phyloP scores from a whole-genome alignment of 805 yeast species.

The Myxozyma geophila region DNA sequence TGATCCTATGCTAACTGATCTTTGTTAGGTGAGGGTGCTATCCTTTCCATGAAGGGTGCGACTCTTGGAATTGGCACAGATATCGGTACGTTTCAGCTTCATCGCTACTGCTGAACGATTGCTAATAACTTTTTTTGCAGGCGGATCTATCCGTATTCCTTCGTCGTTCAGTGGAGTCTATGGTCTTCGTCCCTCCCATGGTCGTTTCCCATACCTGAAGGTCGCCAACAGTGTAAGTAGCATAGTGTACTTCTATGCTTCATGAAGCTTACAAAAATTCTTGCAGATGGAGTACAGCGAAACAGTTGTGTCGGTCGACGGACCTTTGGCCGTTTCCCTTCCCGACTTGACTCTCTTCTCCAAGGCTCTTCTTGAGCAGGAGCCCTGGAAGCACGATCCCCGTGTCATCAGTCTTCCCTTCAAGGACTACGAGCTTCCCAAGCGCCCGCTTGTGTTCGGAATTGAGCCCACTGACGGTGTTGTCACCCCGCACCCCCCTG shows the following conservation, averaged over 20 bases:
- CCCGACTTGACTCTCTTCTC: slow-evolving; percentile 58
- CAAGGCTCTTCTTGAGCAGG: slow-evolving; percentile 46
- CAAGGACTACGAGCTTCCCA: slow-evolving; percentile 42
- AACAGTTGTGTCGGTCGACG: slow-evolving; percentile 54
- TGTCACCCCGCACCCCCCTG: slow-evolving; percentile 56
- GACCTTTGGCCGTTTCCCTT: slow-evolving; percentile 57
- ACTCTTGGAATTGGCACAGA: slow-evolving; percentile 57
- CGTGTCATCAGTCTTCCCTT: slow-evolving; percentile 49
- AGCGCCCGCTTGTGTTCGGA: slow-evolving; percentile 50
- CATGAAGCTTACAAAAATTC: slow-evolving; percentile 44
- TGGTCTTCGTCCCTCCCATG: slow-evolving; percentile 66
- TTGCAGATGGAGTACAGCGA: slow-evolving; percentile 44
- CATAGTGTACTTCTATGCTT: slow-evolving; percentile 50
- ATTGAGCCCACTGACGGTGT: slow-evolving; percentile 51
- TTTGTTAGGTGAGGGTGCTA: slow-evolving; percentile 54
- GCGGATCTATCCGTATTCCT: slow-evolving; percentile 59
- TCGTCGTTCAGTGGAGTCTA: slow-evolving; percentile 52
- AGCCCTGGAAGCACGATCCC: slow-evolving; percentile 54
- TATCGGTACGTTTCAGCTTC: slow-evolving; percentile 47
- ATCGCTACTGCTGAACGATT: background rate
- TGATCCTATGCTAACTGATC: background rate
- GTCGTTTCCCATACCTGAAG: slow-evolving; percentile 60
- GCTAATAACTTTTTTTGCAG: slow-evolving; percentile 41
- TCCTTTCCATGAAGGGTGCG: slow-evolving; percentile 52
- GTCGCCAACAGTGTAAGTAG: slow-evolving; percentile 38